Evolutionary conservation across 2,329 filamentous ascomycete species (phyloP), one percentile per base, ranked within the genome.

Genomic region (Rugonectria rugulosa): DNA sequence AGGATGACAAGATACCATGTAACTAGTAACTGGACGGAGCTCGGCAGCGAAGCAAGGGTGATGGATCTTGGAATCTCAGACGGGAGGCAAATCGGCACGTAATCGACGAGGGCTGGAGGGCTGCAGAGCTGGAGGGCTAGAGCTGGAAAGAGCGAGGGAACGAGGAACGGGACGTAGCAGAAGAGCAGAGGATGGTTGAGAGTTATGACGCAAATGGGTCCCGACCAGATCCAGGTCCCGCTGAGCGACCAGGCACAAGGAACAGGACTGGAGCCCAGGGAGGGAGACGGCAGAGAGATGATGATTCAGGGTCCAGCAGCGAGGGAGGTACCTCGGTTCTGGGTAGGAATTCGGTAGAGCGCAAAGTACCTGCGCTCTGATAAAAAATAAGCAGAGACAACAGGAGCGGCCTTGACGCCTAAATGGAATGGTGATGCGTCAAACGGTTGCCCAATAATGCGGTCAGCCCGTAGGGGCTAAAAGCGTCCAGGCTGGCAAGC

Each of bases 131-230:
- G 21, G 43, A 46, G 20, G 12, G n/a, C 21, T 21, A 21, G 31
- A 34, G 43, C n/a, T n/a, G n/a, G 40, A 14, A 29, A 19, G 40
- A 24, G 15, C 19, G 17, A 21, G 14, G 3, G 41, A 31, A 10
- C n/a, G 29, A 31, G n/a, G n/a, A n/a, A n/a, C 29, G n/a, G n/a
- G 29, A 31, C 29, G n/a, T 12, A 12, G n/a, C 29, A 34, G 17
- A 23, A 23, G 15, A 24, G 46, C 8, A 21, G 29, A 27, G 20
- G 21, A 29, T 29, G 21, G 38, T 48, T 47, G 40, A 57, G 36
- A 52, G 55, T 55, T 66, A 67, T 66, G 64, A 67, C 64, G 64
- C 62, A 65, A 54, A 65, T 61, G 54, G 57, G 61, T 44, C 48
- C 57, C 60, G 64, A 62, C 46, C 61, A 53, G 26, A 6, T 6